These are phyloP conservation scores for Corrigiola litoralis DNA, from an alignment of 179 eudicot genomes.

Conservation along the genomic window DNA sequence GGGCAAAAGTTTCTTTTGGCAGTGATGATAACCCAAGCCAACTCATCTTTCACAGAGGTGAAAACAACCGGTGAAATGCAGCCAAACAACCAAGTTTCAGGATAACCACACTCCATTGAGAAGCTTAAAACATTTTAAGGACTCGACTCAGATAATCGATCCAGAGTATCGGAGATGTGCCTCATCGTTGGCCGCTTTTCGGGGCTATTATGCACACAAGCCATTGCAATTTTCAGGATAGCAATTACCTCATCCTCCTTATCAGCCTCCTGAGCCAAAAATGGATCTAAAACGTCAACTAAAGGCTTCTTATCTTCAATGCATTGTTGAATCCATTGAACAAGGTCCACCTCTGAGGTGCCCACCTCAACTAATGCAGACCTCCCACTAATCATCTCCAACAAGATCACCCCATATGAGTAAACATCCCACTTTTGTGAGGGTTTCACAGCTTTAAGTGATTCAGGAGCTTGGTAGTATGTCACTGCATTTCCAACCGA, in stretches of 20 bases:
- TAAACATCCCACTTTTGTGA: conserved; percentile 97
- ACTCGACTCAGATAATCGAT: conserved; percentile 33
- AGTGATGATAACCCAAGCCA: not conserved
- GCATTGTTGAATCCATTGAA: conserved; percentile 77
- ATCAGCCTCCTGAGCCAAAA: conserved; percentile 52
- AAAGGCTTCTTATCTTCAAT: conserved; percentile 82
- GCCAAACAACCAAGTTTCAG: not conserved
- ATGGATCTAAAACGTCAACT: conserved; percentile 70
- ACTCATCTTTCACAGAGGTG: not conserved
- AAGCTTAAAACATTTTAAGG: not conserved
- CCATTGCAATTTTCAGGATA: conserved; percentile 77
- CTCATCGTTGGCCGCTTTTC: conserved; percentile 87
- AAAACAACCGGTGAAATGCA: not conserved
- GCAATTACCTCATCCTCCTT: conserved; percentile 83
- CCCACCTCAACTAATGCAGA: conserved; percentile 56
- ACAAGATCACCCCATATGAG: conserved; percentile 79
- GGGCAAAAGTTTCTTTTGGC: conserved; percentile 4
- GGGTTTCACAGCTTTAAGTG: conserved; percentile 77
- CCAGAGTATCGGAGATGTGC: conserved; percentile 57
- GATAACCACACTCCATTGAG: not conserved
- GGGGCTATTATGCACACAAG: conserved; percentile 64
- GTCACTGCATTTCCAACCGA: conserved; percentile 32
- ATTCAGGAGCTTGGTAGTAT: conserved; percentile 91
- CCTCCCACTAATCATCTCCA: conserved; percentile 73
- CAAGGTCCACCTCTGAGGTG: conserved; percentile 61